These are phyloP conservation scores for Potentilla sterilis DNA, from an alignment of 306 rosid species.

Conservation along the genomic window DNA sequence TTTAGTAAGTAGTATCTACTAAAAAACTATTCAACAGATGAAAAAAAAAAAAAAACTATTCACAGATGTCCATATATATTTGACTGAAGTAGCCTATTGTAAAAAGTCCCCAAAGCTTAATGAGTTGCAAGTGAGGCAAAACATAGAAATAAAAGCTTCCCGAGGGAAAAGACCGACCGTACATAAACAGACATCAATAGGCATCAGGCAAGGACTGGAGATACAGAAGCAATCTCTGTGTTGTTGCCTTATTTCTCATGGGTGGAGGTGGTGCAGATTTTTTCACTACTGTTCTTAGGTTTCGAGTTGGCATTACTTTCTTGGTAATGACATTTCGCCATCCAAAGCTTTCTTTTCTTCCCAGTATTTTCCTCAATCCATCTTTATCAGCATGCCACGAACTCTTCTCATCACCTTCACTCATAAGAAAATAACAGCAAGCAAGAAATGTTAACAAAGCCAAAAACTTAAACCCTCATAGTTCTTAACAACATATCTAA, in stretches of 20 bases:
- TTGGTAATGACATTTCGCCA: not conserved
- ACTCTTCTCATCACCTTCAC: conserved; percentile 14
- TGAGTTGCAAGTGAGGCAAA: not conserved
- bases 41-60: not conserved
- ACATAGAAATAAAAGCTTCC: not conserved
- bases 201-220: conserved; percentile 13
- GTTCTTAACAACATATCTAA: not conserved
- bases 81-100: not conserved
- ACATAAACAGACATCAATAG: not conserved
- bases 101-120: not conserved
- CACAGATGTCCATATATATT: not conserved
- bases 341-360: conserved; percentile 7
- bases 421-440: not conserved
- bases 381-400: not conserved
- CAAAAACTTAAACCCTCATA: not conserved
- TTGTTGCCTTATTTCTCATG: not conserved
- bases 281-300: not conserved
- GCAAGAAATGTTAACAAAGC: not conserved
- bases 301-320: not conserved
- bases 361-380: not conserved
- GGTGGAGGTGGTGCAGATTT: conserved; percentile 8
- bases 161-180: not conserved
- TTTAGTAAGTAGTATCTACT: not conserved
- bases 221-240: not conserved
- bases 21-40: not conserved